Evolutionary conservation across 2,329 filamentous ascomycete species (phyloP), one percentile per base, ranked within the genome.

Genomic region (Cladophialophora immunda): DNA sequence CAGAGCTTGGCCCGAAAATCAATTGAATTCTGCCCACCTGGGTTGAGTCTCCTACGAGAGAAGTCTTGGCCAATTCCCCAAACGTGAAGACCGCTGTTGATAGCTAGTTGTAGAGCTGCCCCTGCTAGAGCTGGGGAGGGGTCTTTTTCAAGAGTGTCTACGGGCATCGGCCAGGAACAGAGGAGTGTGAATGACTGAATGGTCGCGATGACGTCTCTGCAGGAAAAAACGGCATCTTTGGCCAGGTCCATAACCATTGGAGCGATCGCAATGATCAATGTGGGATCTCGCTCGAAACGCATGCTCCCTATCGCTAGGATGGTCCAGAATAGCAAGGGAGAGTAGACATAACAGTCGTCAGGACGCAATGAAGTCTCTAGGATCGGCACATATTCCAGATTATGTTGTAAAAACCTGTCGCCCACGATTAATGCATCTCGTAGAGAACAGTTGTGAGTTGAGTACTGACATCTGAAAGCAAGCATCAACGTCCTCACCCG

Each of bases 251-350:
- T 41, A 15, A 68, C 41, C 36, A 45, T 57, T 6, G 54, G 58
- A 25, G 79, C 73, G 13, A 83, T 76, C 72, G 74, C 86, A 61
- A 82, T 83, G 47, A 90, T 78, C 30, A 90, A 76, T 9, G 78
- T 80, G 0, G 83, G 78, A 68, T 88, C 86, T 17, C 79, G 75
- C 27, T 82, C 80, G 68, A 85, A 89, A 52, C 86, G 83, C 45
- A 88, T 83, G 34, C 86, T 84, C 17, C 87, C 87, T 38, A 89
- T 83, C 45, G 85, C 84, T 54, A 90, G 81, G 58, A 90, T 86
- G 34, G 86, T 87, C 88, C 88, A 90, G 76, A 89, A 89, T 6
- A 90, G 81, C 4, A 90, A 78, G 19, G 85, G 86, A 56, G 85
- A 87, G 34, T 84, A 78, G 19, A 80, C 81, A 69, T 85, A 85